phyloP scores from a whole-genome alignment of 371 early-diverging fungal species.

The Apophysomyces trapeziformis region DNA sequence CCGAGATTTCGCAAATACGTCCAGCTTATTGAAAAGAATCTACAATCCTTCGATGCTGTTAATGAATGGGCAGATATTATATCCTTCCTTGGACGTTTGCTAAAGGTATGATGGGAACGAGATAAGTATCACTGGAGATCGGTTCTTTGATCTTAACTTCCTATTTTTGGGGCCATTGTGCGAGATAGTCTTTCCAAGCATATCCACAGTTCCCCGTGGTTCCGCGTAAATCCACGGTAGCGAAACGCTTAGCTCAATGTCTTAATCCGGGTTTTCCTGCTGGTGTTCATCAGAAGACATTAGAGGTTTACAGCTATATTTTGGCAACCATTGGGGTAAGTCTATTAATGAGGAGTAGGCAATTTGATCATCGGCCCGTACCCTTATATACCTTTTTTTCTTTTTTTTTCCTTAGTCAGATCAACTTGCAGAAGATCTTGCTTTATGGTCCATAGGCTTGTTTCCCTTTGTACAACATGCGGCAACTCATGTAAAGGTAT shows the following conservation, averaged over 20 bases:
- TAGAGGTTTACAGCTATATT: conserved; percentile 92
- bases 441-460: conserved; percentile 88
- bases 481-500: conserved; percentile 82
- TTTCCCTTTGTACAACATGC: conserved; percentile 92
- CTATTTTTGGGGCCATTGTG: too few relatives aligned
- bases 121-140: too few relatives aligned
- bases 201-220: conserved; percentile 78
- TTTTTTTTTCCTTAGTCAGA: conserved; percentile 47
- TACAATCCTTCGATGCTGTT: conserved; percentile 90
- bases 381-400: too few relatives aligned
- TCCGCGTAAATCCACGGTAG: conserved; percentile 86
- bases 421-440: conserved; percentile 81
- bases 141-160: too few relatives aligned
- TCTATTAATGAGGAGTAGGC: background rate
- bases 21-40: conserved; percentile 81
- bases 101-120: conserved; percentile 59
- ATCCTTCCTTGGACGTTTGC: conserved; percentile 84
- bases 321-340: conserved; percentile 83
- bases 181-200: conserved; percentile 73
- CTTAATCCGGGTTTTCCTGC: conserved; percentile 98
- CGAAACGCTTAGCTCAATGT: conserved; percentile 97
- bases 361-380: too few relatives aligned
- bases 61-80: conserved; percentile 97
- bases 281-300: conserved; percentile 97
- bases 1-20: conserved; percentile 82